Base-by-base conservation (phyloP, 1,284 basidiomycete species). In the Uromyces viciae-fabae region DNA sequence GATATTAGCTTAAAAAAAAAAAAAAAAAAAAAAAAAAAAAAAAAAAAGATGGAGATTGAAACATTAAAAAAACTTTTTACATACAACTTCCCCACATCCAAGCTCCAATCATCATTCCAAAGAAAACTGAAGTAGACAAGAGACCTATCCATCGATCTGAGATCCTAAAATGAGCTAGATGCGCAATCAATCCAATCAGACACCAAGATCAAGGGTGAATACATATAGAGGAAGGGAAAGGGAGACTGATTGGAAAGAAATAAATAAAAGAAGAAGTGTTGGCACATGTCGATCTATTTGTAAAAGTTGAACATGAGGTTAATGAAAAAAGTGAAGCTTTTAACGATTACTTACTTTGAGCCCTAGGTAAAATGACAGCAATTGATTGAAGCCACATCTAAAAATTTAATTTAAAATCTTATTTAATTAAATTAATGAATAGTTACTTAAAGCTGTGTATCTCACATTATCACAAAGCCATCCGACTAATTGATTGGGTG, bases 21-120 rank as follows among this genome's bases (percentile, higher is more conserved):
- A 22, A n/a, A n/a, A n/a, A n/a, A n/a, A n/a, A n/a, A n/a, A n/a
- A n/a, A n/a, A n/a, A n/a, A n/a, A n/a, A n/a, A n/a, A n/a, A n/a
- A n/a, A n/a, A n/a, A n/a, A n/a, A n/a, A n/a, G n/a, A n/a, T n/a
- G n/a, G n/a, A n/a, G n/a, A n/a, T n/a, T n/a, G n/a, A n/a, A n/a
- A n/a, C n/a, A n/a, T n/a, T n/a, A n/a, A n/a, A n/a, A n/a, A n/a
- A n/a, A n/a, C n/a, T 60, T 3, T 36, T 73, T 36, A 74, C 82
- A 80, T 56, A 83, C 82, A 84, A 52, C 82, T 82, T 3, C 85
- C 86, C 85, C 85, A 86, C 0, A 82, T 83, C 14, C 96, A 87
- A 0, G 94, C 94, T 3, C 95, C 95, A 80, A 98, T 86, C 94
- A 97, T 97, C 96, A 98, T 98, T 56, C 96, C 93, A 8, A 90